Percentiles rank a stretch among this genome's conserved stretches.
These are phyloP conservation scores for Lactifluus hygrophoroides DNA, from an alignment of 768 basidiomycete genomes.

Conservation along the genomic window DNA sequence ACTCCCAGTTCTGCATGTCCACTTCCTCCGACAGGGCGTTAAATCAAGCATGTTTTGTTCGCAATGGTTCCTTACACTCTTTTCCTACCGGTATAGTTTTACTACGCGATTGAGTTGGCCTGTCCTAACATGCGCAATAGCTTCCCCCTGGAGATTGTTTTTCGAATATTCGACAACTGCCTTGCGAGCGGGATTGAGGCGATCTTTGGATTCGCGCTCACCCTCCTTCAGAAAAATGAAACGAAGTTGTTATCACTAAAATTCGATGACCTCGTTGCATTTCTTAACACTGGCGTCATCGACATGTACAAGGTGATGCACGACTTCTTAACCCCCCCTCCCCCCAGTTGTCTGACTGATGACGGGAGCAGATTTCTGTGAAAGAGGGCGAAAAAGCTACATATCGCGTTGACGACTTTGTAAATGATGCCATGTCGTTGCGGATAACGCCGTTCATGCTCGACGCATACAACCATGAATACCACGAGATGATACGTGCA, in stretches of 20 bases:
- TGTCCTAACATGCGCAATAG: constrained; percentile 32
- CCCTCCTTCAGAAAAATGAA: constrained; percentile 83
- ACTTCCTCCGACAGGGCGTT: constrained; percentile 88
- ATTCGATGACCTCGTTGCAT: constrained; percentile 85
- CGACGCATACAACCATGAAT: constrained; percentile 82
- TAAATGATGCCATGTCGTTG: constrained; percentile 77
- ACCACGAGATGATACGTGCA: constrained; percentile 67
- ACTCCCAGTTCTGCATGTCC: constrained; percentile 85
- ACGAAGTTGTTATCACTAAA: constrained; percentile 66
- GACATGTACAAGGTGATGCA: constrained; percentile 63
- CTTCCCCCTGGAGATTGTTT: constrained; percentile 90
- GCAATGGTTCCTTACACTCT: constrained; percentile 97
- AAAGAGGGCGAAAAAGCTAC: constrained; percentile 19
- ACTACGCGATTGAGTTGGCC: background rate
- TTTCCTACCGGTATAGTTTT: constrained; percentile 73
- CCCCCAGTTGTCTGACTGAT: no score
- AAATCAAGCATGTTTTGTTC: constrained; percentile 99
- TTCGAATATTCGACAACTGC: constrained; percentile 93
- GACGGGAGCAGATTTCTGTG: background rate
- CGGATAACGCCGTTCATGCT: constrained; percentile 95
- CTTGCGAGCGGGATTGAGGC: constrained; percentile 96
- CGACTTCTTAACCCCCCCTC: background rate
- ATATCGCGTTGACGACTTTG: constrained; percentile 74
- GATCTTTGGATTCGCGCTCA: constrained; percentile 90
- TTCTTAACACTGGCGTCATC: constrained; percentile 72